Percentiles rank a stretch among this genome's conserved stretches.
Conservation (phyloP, 345 rosid genomes). For the Rhizophora mangle region DNA sequence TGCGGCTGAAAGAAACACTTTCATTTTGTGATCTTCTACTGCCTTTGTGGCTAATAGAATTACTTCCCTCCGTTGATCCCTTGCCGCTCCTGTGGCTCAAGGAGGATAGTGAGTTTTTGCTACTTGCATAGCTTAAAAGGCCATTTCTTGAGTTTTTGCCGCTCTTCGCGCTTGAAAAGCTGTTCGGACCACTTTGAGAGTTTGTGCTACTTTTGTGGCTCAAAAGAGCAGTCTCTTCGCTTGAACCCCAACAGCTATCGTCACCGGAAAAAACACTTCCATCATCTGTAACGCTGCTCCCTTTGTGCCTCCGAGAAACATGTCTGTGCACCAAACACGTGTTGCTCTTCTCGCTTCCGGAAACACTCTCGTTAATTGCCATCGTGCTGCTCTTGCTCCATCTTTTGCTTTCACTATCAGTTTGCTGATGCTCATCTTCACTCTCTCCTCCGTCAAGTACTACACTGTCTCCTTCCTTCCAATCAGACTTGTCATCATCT, state of each 20-base stretch:
- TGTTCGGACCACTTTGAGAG: neutral
- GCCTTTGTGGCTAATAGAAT: neutral
- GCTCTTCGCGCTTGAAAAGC: neutral
- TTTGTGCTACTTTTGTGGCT: slow-evolving; percentile 1
- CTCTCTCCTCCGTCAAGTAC: neutral
- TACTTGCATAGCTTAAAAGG: too few relatives aligned
- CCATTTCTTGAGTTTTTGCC: neutral
- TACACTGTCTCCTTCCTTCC: too few relatives aligned
- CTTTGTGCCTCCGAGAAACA: neutral
- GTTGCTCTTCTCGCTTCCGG: neutral
- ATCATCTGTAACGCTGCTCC: neutral
- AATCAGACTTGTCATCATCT: too few relatives aligned
- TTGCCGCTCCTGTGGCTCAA: neutral
- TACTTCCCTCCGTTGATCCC: neutral
- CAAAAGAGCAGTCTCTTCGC: neutral
- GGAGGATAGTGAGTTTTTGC: neutral
- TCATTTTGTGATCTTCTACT: neutral
- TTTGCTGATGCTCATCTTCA: neutral
- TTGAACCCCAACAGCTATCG: neutral
- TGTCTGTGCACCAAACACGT: neutral
- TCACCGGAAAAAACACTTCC: neutral
- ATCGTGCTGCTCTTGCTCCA: neutral
- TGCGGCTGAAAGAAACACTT: neutral
- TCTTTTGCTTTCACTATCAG: neutral
- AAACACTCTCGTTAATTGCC: neutral